Conservation (phyloP, 2,329 filamentous ascomycete species). For the Colletotrichum neosansevieriae region DNA sequence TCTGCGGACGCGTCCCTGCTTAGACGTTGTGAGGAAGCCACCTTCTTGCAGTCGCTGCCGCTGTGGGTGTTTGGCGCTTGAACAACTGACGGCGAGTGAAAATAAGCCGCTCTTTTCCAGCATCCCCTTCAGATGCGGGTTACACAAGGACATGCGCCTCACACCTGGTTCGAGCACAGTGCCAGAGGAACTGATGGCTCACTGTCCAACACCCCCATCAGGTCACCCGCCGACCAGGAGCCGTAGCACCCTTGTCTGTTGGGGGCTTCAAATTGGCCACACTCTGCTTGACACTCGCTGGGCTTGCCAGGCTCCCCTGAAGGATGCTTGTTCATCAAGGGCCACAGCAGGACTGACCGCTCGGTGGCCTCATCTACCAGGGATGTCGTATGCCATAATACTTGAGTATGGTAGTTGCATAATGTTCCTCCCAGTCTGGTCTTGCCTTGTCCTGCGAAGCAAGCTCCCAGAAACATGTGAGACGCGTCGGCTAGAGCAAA, state of each 20-base stretch:
- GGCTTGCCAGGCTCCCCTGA: conserved; percentile 16
- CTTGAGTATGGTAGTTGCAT: conserved; percentile 15
- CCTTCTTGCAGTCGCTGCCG: conserved; percentile 19
- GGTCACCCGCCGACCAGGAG: conserved; percentile 15
- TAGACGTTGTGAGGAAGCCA: not conserved
- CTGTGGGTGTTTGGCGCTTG: conserved; percentile 18
- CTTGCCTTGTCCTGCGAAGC: conserved; percentile 21
- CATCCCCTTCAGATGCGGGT: conserved; percentile 12
- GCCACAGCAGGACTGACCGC: conserved; percentile 32
- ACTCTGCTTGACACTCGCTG: conserved; percentile 27
- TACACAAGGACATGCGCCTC: conserved; percentile 32
- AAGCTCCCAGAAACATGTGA: conserved; percentile 33
- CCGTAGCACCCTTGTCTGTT: conserved; percentile 19
- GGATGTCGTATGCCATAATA: conserved; percentile 27
- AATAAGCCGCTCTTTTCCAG: conserved; percentile 29
- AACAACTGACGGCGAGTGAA: conserved; percentile 30
- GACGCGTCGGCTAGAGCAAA: conserved; percentile 34
- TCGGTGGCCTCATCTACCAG: conserved; percentile 34
- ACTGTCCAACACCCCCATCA: conserved; percentile 13
- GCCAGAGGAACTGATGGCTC: not conserved
- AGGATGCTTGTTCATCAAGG: conserved; percentile 23
- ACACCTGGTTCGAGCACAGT: conserved; percentile 22
- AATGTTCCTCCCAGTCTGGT: conserved; percentile 17
- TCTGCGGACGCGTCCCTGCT: conserved; percentile 20
- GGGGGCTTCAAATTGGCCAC: conserved; percentile 36